Base-by-base conservation (phyloP, 2,329 filamentous ascomycete genomes). In the Diaporthe ampelina region DNA sequence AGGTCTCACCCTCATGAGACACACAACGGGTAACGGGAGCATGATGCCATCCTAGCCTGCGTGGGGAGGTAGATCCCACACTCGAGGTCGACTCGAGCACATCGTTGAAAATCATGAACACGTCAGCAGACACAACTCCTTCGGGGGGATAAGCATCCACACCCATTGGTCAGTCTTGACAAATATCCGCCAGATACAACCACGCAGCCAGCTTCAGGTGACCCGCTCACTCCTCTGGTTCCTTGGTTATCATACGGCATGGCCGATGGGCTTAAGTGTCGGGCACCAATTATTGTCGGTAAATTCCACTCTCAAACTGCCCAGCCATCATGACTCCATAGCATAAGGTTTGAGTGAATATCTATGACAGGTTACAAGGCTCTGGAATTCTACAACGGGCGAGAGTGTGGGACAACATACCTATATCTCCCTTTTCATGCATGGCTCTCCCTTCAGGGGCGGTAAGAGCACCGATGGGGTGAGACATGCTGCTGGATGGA, bases 41-140 rank as follows among this genome's bases (percentile, higher is more conserved):
- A 21, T n/a, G 40, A 11, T 43, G 43, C 21, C 43, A 48, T 52
- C 32, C 4, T 24, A 24, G 45, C 29, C 45, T 32, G 26, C 43
- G 63, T 52, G 63, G 29, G 43, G 45, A 52, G 45, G 45, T 37
- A 67, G 26, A 67, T 67, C 43, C 45, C 61, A 67, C 15, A 11
- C 29, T 50, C 7, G 17, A 21, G 63, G 32, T n/a, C 63, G 45
- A 52, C 45, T 52, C 48, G 45, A 67, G 63, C 45, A 24, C 29
- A 15, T 24, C 5, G 19, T 9, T 3, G 21, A 52, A 52, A n/a
- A 26, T 10, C 32, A 13, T 35, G 63, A 35, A 67, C 45, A 67
- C 63, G 29, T 67, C 29, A 67, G 45, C 45, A 52, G 29, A 26
- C 45, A 37, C 15, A 26, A 26, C 29, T 37, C 8, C 19, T 13